Evolutionary conservation across 2,329 filamentous ascomycete species (phyloP).

Genomic region (Trichoderma semiorbis): DNA sequence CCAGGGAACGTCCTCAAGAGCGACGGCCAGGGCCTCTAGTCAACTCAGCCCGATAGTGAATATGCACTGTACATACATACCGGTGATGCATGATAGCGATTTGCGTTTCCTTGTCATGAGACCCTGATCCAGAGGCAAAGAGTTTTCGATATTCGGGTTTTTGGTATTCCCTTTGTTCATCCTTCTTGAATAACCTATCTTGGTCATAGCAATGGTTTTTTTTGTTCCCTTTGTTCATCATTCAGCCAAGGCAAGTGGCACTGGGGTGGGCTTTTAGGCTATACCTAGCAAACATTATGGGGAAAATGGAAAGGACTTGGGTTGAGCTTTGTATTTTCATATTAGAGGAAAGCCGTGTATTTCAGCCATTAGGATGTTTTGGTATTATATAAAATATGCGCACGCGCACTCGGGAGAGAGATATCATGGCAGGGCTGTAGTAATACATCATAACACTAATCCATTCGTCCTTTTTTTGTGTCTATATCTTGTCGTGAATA

Average conservation of each 20-base stretch:
- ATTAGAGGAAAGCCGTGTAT: neutral
- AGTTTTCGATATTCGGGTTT: neutral
- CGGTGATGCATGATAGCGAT: neutral
- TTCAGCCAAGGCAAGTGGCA: neutral
- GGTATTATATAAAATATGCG: neutral
- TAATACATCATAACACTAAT: neutral
- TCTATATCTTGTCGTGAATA: neutral
- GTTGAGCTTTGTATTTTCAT: neutral
- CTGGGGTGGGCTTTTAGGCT: neutral
- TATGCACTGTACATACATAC: neutral
- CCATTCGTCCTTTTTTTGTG: neutral
- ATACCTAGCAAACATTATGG: neutral
- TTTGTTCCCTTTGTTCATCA: conserved; percentile 2
- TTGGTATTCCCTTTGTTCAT: neutral
- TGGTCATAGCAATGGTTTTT: neutral
- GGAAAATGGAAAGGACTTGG: neutral
- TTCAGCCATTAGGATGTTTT: neutral
- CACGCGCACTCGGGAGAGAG: neutral
- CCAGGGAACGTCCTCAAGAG: conserved; percentile 16
- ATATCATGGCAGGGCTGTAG: neutral
- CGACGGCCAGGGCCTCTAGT: conserved; percentile 30
- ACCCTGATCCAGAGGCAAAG: neutral
- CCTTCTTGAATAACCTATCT: neutral
- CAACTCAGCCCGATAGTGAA: conserved; percentile 28
- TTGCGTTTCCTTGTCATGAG: conserved; percentile 7